Evolutionary conservation across 768 basidiomycete species (phyloP).

Genomic region (Neoboletus magnificus): DNA sequence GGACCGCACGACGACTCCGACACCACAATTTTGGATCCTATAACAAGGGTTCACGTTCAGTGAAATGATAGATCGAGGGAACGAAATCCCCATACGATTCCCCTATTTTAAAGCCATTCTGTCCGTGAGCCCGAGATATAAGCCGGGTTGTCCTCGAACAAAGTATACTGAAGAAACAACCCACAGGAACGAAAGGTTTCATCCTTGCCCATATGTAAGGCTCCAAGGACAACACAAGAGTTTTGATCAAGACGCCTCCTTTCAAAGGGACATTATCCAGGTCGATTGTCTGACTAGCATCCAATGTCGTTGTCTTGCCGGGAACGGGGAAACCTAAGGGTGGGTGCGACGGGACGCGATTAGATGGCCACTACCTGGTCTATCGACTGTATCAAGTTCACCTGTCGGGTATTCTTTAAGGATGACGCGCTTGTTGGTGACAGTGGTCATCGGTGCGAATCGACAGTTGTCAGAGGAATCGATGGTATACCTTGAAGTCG

Average conservation of each 20-base stretch:
- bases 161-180: constrained; percentile 26
- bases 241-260: constrained; percentile 49
- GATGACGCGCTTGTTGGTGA: constrained; percentile 35
- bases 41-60: background rate
- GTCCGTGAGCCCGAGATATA: constrained; percentile 6
- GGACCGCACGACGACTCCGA: constrained; percentile 30
- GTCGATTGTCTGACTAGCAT: constrained; percentile 47
- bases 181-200: constrained; percentile 34
- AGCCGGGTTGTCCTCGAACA: background rate
- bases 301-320: constrained; percentile 45
- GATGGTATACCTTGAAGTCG: background rate
- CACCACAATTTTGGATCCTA: constrained; percentile 33
- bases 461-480: background rate
- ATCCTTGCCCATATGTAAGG: constrained; percentile 43
- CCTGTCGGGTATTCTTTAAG: constrained; percentile 32
- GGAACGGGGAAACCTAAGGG: constrained; percentile 14
- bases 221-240: constrained; percentile 45
- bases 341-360: background rate
- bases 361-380: background rate
- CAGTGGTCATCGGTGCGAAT: background rate
- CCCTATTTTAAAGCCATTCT: background rate
- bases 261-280: constrained; percentile 42
- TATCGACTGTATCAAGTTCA: background rate
- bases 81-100: background rate
- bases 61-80: background rate